Evolutionary conservation across 2,329 filamentous ascomycete genomes (phyloP), one percentile per base, ranked within the genome.

Genomic region (Cytospora schulzeri): DNA sequence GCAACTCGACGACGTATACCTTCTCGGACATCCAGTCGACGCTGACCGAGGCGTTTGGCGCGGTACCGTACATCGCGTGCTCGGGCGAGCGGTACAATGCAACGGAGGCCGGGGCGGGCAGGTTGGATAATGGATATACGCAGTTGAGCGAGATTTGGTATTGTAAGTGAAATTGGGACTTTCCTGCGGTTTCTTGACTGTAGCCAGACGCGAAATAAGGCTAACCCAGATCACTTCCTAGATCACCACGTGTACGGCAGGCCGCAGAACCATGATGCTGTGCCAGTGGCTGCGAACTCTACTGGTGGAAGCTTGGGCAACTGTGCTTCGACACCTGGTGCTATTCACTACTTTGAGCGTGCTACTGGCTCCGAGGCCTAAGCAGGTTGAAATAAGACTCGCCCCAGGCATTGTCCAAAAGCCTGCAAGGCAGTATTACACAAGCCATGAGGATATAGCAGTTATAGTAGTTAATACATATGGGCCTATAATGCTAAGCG

Each of bases 111-210:
- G 87, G 88, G 2, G 79, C 75, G 66, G 82, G 82, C 24, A 82
- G 80, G 2, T 70, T 71, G 2, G 87, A 90, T 69, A 81, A 77
- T 63, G 87, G 88, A 1, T 76, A 76, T 67, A 89, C 86, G 1
- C 78, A 82, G 35, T 69, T 90, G 56, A 81, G 73, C 65, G 88
- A 91, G 79, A 79, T 88, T 15, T 90, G 87, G 86, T 90, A 90
- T 71, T 89, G 66, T 67, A 8, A 63, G 66, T 66, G 12, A 17
- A 17, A 4, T 7, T 4, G 2, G 9, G 17, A 11, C 4, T 15
- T 33, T 4, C 8, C 26, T 54, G 14, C n/a, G 9, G 14, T 19
- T 31, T 22, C 12, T 12, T 22, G 14, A 35, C 4, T 3, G 50
- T 4, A 28, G 33, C 14, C 9, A 35, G 38, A 29, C 29, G 45